Conservation (phyloP, 306 rosid genomes). For the Pterocarpus santalinus region DNA sequence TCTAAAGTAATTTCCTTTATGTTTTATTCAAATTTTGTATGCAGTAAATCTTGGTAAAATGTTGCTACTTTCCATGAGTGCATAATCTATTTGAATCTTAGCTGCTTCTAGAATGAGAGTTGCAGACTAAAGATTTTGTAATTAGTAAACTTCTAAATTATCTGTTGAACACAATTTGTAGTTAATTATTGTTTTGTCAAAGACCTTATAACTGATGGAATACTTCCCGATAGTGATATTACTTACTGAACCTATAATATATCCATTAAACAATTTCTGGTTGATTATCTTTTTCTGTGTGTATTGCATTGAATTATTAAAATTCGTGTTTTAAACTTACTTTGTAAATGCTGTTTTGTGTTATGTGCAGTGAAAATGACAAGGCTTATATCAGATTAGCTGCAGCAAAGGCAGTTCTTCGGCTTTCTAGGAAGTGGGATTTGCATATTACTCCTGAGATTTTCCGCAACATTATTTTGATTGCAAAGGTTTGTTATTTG, state of each 20-base stretch:
- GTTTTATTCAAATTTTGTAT: slow-evolving; percentile 23
- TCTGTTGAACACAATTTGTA: background rate
- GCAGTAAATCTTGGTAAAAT: slow-evolving; percentile 12
- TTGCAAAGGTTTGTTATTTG: slow-evolving; percentile 70
- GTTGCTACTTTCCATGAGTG: slow-evolving; percentile 2
- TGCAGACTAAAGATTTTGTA: slow-evolving; percentile 15
- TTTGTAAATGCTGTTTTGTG: slow-evolving; percentile 28
- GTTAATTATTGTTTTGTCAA: slow-evolving; percentile 22
- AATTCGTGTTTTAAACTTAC: background rate
- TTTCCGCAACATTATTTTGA: slow-evolving; percentile 62
- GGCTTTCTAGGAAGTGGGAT: slow-evolving; percentile 90
- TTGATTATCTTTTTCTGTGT: background rate
- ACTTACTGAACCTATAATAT: background rate
- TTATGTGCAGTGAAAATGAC: slow-evolving; percentile 64
- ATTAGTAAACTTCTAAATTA: slow-evolving; percentile 6
- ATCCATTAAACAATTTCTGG: slow-evolving; percentile 2
- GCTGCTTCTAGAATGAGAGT: slow-evolving; percentile 24
- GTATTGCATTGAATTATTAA: slow-evolving; percentile 1
- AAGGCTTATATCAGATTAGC: slow-evolving; percentile 72
- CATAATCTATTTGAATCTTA: slow-evolving; percentile 20
- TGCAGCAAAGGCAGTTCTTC: slow-evolving; percentile 87
- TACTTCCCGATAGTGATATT: background rate
- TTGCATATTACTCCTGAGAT: slow-evolving; percentile 75
- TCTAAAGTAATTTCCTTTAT: slow-evolving; percentile 10
- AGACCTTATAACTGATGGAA: background rate